Evolutionary conservation across 352 stramenopile species (phyloP), one percentile per base, ranked within the genome.

Genomic region (Globisporangium nunn): DNA sequence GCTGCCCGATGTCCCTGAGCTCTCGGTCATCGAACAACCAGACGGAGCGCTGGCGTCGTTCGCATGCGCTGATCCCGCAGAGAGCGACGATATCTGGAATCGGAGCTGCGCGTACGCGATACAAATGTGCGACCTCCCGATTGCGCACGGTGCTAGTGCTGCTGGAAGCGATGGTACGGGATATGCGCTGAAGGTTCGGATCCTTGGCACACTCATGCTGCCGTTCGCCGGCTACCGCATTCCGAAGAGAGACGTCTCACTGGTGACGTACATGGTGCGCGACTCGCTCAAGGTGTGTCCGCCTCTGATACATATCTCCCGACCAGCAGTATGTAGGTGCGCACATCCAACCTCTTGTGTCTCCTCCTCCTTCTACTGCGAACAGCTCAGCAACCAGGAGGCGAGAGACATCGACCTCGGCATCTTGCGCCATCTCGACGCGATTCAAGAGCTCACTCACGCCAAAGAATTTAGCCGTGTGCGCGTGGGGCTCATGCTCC

Each of bases 351-450:
- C 23, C 23, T 23, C 23, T 23, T 23, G 23, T 23, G 23, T 23
- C 23, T 23, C 23, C 23, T 23, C 23, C 23, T 23, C 23, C 23
- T 23, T 23, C 23, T 23, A 23, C 23, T 28, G 4, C 35, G n/a
- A 50, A 28, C 18, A 72, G 66, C 54, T 87, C 6, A 69, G 70
- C 10, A 84, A 75, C 37, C 72, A 74, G 11, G 74, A 88, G 37
- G 78, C 75, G 11, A 78, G 83, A 45, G 73, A 86, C 55, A 76
- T 91, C 45, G 75, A 68, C 39, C 75, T 77, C 35, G 61, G 70
- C 12, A 57, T 85, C 6, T 53, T 88, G 14, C 61, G 62, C 14
- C 56, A 78, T 14, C 61, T 79, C n/a, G 57, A 31, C 15, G 57
- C 64, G 3, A 51, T 88, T 6, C 63, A 68, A 18, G 48, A 56